These are phyloP conservation scores for Neoboletus magnificus DNA, from an alignment of 768 basidiomycete genomes.

Conservation along the genomic window DNA sequence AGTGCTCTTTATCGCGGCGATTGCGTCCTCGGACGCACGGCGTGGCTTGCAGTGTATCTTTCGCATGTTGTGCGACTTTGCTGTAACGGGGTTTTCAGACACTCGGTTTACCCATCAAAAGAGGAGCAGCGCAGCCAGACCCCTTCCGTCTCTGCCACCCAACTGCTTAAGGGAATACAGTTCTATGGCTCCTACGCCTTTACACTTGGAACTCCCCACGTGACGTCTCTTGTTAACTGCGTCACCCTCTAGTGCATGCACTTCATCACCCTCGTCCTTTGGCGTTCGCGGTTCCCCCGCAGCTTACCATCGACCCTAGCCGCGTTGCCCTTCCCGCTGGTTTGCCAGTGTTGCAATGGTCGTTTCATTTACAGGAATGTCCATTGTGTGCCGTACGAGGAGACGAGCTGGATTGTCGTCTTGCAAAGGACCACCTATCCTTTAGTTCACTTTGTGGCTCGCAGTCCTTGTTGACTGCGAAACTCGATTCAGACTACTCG, in stretches of 20 bases:
- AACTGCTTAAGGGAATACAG: neutral
- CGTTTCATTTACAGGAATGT: neutral
- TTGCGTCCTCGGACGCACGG: slow-evolving; percentile 13
- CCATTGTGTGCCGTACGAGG: slow-evolving; percentile 17
- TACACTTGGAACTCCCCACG: neutral
- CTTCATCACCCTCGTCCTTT: neutral
- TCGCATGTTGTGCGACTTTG: fast-evolving
- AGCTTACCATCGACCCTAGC: neutral
- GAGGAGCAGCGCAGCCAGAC: slow-evolving; percentile 2
- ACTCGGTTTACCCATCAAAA: neutral
- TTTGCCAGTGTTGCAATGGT: slow-evolving; percentile 5
- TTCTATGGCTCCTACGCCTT: neutral
- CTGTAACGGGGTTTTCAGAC: neutral
- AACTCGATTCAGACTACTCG: slow-evolving; percentile 38
- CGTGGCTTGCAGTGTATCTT: slow-evolving; percentile 2
- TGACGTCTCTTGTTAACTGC: neutral
- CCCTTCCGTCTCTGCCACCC: neutral
- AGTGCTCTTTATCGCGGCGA: slow-evolving; percentile 21
- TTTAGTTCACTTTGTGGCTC: slow-evolving; percentile 33
- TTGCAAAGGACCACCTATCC: slow-evolving; percentile 1
- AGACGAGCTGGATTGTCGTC: neutral
- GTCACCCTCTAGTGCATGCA: slow-evolving; percentile 9
- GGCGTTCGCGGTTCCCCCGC: neutral
- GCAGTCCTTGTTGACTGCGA: slow-evolving; percentile 4
- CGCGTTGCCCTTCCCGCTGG: slow-evolving; percentile 5